Conservation (phyloP, 345 rosid species). For the Iberis pinnata region DNA sequence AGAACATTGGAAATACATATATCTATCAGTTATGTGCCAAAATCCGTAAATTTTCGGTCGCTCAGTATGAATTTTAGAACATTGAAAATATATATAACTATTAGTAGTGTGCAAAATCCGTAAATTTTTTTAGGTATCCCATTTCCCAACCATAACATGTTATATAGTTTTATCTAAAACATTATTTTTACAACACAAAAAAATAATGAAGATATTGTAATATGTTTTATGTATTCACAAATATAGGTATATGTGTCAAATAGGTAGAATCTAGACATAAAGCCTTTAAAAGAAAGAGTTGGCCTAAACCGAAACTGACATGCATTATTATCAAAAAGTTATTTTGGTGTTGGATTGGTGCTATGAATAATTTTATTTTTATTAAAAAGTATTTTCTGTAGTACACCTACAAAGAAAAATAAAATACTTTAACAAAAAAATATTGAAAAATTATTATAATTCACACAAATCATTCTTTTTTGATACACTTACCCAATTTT, state of each 20-base stretch:
- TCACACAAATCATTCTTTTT: constrained; percentile 8
- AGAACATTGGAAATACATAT: too few species aligned
- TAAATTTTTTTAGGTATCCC: too few species aligned
- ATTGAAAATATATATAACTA: too few species aligned
- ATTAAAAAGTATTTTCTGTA: constrained; percentile 1
- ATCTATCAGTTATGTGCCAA: too few species aligned
- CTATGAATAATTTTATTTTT: background rate
- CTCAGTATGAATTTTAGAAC: too few species aligned
- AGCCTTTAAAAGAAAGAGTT: constrained; percentile 20
- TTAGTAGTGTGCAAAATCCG: too few species aligned
- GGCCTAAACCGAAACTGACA: constrained; percentile 30
- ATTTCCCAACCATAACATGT: too few species aligned
- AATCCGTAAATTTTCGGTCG: too few species aligned
- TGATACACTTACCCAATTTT: constrained; percentile 7
- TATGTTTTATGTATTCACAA: background rate
- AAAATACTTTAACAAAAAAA: constrained; percentile 4
- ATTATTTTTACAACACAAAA: too few species aligned
- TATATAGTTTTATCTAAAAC: too few species aligned
- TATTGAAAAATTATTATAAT: background rate
- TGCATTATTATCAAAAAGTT: constrained; percentile 27
- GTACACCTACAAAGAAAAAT: constrained; percentile 17
- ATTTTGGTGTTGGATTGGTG: constrained; percentile 15
- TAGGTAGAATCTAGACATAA: constrained; percentile 31
- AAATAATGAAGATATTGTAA: background rate
- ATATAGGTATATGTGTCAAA: constrained; percentile 8